These are phyloP conservation scores for Solanum sitiens DNA, from an alignment of 257 asterid species.

Conservation along the genomic window DNA sequence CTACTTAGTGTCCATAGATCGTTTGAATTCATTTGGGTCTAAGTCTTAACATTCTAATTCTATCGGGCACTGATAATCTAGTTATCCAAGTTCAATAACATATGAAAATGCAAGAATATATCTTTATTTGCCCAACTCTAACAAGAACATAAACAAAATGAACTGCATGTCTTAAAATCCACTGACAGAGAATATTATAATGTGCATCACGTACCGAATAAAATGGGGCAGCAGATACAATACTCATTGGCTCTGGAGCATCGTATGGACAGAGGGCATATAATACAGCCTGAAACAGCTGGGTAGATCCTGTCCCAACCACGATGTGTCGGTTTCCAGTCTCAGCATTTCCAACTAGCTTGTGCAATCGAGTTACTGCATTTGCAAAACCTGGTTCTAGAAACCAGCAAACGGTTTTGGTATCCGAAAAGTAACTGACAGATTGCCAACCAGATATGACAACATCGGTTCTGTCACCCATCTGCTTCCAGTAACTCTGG, in stretches of 20 bases:
- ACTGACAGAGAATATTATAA: not conserved
- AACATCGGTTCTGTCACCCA: constrained; percentile 58
- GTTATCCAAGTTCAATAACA: not conserved
- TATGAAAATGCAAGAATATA: not conserved
- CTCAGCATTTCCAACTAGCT: constrained; percentile 65
- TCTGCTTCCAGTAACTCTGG: constrained; percentile 62
- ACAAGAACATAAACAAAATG: not conserved
- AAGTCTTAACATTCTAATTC: not conserved
- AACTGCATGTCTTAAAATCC: not conserved
- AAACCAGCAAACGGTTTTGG: constrained; percentile 70
- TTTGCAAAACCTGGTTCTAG: constrained; percentile 60
- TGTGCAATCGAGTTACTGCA: constrained; percentile 58
- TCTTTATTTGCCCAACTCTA: not conserved
- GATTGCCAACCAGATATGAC: constrained; percentile 84
- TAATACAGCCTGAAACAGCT: constrained; percentile 76
- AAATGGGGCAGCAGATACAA: constrained; percentile 88
- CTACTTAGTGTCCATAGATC: not conserved
- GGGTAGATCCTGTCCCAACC: constrained; percentile 92
- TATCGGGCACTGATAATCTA: not conserved
- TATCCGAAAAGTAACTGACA: constrained; percentile 80
- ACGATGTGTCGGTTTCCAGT: constrained; percentile 68
- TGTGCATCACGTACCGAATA: constrained; percentile 53
- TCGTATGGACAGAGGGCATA: constrained; percentile 63
- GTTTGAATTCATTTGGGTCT: not conserved
- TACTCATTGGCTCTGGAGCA: constrained; percentile 53